Conservation (phyloP, 176 grass and related monocot species). For the maize (Zea mays) region DNA sequence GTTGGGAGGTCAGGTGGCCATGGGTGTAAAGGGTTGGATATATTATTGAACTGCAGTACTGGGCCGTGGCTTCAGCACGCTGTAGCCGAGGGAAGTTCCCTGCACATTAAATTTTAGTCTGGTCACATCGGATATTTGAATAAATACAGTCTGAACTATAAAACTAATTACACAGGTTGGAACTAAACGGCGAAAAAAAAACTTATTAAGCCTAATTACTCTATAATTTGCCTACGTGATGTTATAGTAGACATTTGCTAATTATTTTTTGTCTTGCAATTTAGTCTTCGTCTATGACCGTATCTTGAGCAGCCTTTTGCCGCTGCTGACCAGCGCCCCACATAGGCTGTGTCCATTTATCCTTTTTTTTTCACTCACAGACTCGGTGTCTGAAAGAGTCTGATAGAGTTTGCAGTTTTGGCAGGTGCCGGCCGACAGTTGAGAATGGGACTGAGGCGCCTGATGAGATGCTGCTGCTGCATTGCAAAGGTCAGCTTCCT, state of each 20-base stretch:
- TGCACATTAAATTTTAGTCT: no score
- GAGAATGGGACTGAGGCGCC: conserved; percentile 6
- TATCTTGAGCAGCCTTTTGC: not conserved
- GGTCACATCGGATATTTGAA: no score
- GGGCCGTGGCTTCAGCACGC: not conserved
- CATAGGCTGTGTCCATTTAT: not conserved
- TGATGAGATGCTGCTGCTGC: conserved; percentile 42
- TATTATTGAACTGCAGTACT: not conserved
- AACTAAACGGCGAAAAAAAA: no score
- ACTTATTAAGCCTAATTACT: no score
- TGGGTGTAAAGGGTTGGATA: not conserved
- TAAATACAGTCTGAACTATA: no score
- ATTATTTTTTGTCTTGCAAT: no score
- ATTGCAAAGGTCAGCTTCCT: conserved; percentile 38
- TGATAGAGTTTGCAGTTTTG: conserved; percentile 13
- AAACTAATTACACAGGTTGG: no score
- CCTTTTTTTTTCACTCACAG: not conserved
- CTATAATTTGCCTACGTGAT: no score
- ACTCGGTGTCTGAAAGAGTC: not conserved
- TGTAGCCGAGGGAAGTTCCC: not conserved
- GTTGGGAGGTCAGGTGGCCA: not conserved
- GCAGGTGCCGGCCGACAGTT: not conserved
- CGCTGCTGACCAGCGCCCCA: not conserved
- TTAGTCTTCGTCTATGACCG: no score
- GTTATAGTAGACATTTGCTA: no score